Evolutionary conservation across 2,329 filamentous ascomycete species (phyloP).

Genomic region (Fusarium napiforme): DNA sequence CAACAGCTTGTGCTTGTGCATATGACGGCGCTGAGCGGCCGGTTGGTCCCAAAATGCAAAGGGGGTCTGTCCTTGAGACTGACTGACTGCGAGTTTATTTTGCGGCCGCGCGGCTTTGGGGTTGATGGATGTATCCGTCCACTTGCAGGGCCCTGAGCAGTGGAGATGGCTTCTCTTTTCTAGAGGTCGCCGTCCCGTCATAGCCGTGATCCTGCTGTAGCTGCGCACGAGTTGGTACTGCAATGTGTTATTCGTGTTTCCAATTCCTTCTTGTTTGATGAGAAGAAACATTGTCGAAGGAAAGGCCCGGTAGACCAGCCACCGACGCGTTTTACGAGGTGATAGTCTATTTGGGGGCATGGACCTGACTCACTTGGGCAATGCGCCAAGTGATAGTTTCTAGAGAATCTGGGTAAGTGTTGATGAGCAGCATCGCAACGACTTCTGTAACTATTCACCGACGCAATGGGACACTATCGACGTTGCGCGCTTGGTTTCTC

Average conservation of each 20-base stretch:
- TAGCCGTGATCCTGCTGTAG: conserved; percentile 29
- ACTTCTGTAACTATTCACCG: not conserved
- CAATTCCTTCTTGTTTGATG: not conserved
- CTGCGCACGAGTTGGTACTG: conserved; percentile 23
- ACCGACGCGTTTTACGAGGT: conserved; percentile 25
- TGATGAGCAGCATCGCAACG: not conserved
- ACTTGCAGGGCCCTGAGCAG: conserved; percentile 30
- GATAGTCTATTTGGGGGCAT: conserved; percentile 2
- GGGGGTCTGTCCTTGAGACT: conserved; percentile 30
- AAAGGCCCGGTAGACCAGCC: conserved; percentile 18
- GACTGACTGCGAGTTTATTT: conserved; percentile 39
- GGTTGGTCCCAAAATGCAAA: not conserved
- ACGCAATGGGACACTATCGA: not conserved
- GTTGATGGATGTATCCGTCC: conserved; percentile 28
- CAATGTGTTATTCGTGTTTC: conserved; percentile 24
- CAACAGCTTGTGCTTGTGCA: conserved; percentile 12
- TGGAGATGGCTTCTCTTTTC: conserved; percentile 34
- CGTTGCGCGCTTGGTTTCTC: not conserved
- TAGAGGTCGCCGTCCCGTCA: conserved; percentile 31
- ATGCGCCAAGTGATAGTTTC: not conserved
- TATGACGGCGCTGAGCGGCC: conserved; percentile 9
- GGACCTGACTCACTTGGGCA: conserved; percentile 8
- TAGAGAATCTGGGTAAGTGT: not conserved
- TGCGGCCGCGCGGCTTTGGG: conserved; percentile 37
- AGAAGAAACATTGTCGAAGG: conserved; percentile 7